Evolutionary conservation across 805 yeast genomes (phyloP).

Genomic region (Torulaspora maleeae): DNA sequence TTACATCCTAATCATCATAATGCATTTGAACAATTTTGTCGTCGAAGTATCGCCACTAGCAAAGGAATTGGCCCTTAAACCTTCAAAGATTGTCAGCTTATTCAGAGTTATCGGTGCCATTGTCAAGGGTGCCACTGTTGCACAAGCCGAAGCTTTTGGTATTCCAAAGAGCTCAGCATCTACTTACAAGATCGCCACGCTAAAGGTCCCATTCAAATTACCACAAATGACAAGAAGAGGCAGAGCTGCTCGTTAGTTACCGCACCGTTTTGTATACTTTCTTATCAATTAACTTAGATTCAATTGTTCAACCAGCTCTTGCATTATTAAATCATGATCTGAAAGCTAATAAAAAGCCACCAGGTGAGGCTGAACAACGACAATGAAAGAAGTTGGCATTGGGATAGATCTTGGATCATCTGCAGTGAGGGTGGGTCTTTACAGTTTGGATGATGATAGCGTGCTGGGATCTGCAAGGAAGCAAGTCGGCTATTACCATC

Average conservation of each 20-base stretch:
- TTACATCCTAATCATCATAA: constrained; percentile 62
- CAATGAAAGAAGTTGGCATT: constrained; percentile 19
- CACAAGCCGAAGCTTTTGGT: constrained; percentile 72
- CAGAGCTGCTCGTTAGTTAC: constrained; percentile 33
- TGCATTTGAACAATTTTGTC: constrained; percentile 71
- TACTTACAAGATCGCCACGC: constrained; percentile 70
- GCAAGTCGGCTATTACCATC: constrained; percentile 26
- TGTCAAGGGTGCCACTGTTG: constrained; percentile 63
- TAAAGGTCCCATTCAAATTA: constrained; percentile 82
- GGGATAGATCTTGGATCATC: constrained; percentile 54
- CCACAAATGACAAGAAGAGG: constrained; percentile 78
- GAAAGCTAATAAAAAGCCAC: neutral
- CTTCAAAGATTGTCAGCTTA: constrained; percentile 61
- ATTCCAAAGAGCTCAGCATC: constrained; percentile 56
- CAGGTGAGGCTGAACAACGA: neutral
- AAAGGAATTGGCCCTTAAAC: constrained; percentile 75
- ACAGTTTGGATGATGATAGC: constrained; percentile 17
- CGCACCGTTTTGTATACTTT: neutral
- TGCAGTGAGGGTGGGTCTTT: constrained; percentile 42
- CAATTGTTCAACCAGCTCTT: no score
- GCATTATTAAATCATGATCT: no score
- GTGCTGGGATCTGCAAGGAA: constrained; percentile 12
- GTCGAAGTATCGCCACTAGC: constrained; percentile 79
- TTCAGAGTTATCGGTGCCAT: constrained; percentile 79
- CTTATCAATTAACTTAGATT: neutral